phyloP scores from a whole-genome alignment of 1,139 yeast species.

The Saccharomyces hybrid region DNA sequence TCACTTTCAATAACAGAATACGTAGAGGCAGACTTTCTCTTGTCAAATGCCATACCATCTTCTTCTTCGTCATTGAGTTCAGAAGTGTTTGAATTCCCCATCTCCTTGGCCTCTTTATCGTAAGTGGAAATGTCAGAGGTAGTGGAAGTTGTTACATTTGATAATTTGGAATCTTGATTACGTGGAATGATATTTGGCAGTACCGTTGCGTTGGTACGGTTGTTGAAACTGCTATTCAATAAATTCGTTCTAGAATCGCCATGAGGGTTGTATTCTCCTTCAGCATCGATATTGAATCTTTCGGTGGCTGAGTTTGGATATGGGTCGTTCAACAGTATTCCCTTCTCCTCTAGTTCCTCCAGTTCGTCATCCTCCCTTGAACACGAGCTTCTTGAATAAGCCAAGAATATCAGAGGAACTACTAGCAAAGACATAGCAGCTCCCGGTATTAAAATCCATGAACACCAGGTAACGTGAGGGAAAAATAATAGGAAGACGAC shows the following conservation, averaged over 20 bases:
- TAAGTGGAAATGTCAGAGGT: neutral
- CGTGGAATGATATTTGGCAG: conserved; percentile 11
- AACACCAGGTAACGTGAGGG: conserved; percentile 60
- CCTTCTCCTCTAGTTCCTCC: conserved; percentile 19
- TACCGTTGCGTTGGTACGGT: conserved; percentile 2
- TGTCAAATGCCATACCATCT: conserved; percentile 4
- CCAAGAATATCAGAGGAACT: conserved; percentile 34
- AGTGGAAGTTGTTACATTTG: neutral
- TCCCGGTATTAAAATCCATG: conserved; percentile 62
- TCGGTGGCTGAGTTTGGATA: neutral
- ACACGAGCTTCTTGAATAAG: conserved; percentile 21
- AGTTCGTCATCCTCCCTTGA: conserved; percentile 29
- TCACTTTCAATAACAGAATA: conserved; percentile 21
- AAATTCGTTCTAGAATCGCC: neutral
- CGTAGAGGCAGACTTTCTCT: conserved; percentile 14
- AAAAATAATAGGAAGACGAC: conserved; percentile 49
- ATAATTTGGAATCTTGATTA: neutral
- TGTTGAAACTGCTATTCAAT: neutral
- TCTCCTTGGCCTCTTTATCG: neutral
- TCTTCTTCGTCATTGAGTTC: conserved; percentile 1
- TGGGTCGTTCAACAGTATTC: conserved; percentile 6
- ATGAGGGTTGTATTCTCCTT: neutral
- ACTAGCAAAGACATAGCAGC: conserved; percentile 49
- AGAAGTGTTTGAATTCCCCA: neutral
- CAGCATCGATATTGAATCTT: conserved; percentile 2